Evolutionary conservation across 305 asterid species (phyloP).

Genomic region (Fraxinus velutina): DNA sequence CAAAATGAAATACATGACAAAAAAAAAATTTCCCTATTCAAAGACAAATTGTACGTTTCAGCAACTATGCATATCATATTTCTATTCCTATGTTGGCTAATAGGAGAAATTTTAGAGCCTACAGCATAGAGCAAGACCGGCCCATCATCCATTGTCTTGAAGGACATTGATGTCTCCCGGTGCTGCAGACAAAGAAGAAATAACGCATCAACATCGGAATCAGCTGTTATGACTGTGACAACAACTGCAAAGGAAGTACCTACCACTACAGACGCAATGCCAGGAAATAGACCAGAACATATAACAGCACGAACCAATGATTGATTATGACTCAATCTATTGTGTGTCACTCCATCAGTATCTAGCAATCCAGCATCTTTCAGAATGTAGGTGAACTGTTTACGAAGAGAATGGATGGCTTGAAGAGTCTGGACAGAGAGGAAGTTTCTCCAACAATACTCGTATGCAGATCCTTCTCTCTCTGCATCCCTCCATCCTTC

Average conservation of each 20-base stretch:
- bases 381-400: conserved; percentile 83
- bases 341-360: conserved; percentile 54
- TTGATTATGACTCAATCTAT: conserved; percentile 85
- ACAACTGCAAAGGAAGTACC: conserved; percentile 25
- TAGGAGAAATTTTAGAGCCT: conserved; percentile 35
- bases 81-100: conserved; percentile 6
- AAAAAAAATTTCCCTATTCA: not conserved
- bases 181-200: conserved; percentile 53
- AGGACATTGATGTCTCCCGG: conserved; percentile 93
- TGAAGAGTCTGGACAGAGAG: conserved; percentile 95
- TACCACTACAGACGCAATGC: conserved; percentile 93
- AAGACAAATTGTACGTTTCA: conserved; percentile 11
- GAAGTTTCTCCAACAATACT: conserved; percentile 95
- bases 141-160: conserved; percentile 99
- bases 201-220: conserved; percentile 12
- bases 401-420: conserved; percentile 94
- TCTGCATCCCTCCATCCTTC: conserved; percentile 99
- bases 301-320: conserved; percentile 94
- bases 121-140: conserved; percentile 91
- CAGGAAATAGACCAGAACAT: conserved; percentile 96
- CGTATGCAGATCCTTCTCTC: conserved; percentile 95
- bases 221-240: conserved; percentile 16
- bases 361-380: conserved; percentile 86
- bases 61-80: conserved; percentile 20
- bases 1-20: not conserved